Conservation (phyloP, 2,329 filamentous ascomycete species). For the Hymenoscyphus albidus region DNA sequence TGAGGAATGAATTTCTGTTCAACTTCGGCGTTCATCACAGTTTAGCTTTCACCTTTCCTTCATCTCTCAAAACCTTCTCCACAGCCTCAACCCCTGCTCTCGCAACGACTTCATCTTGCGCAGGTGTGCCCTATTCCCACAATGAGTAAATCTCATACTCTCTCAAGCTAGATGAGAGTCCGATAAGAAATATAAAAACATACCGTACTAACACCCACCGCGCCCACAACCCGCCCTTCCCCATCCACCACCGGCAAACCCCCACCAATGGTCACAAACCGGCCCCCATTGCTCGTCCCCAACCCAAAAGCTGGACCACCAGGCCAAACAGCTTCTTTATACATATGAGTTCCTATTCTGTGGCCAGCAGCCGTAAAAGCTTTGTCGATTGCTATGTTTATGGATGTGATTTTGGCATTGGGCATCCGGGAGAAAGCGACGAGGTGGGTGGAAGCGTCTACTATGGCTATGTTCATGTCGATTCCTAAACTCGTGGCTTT, state of each 20-base stretch:
- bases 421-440: slow-evolving; percentile 29
- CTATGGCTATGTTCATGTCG: slow-evolving; percentile 32
- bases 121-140: slow-evolving; percentile 43
- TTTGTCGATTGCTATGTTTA: slow-evolving; percentile 37
- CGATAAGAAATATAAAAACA: slow-evolving; percentile 1
- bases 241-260: slow-evolving; percentile 47
- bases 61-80: slow-evolving; percentile 23
- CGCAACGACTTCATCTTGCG: slow-evolving; percentile 51
- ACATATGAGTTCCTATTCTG: slow-evolving; percentile 46
- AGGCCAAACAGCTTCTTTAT: slow-evolving; percentile 43
- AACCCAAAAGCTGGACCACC: slow-evolving; percentile 31
- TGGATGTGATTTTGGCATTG: slow-evolving; percentile 22
- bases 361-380: slow-evolving; percentile 56
- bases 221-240: slow-evolving; percentile 47
- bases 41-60: slow-evolving; percentile 39
- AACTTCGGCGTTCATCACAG: slow-evolving; percentile 28
- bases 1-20: too few relatives aligned
- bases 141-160: not conserved
- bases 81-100: slow-evolving; percentile 49
- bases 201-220: slow-evolving; percentile 34
- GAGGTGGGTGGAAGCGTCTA: slow-evolving; percentile 29
- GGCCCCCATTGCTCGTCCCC: slow-evolving; percentile 48
- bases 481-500: slow-evolving; percentile 26
- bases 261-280: slow-evolving; percentile 52
- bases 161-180: too few relatives aligned